A percentile compares a stretch with the other conserved stretches of the same genome.
These are phyloP conservation scores for Alternaria atra DNA, from an alignment of 2,329 filamentous ascomycete species.

Conservation along the genomic window DNA sequence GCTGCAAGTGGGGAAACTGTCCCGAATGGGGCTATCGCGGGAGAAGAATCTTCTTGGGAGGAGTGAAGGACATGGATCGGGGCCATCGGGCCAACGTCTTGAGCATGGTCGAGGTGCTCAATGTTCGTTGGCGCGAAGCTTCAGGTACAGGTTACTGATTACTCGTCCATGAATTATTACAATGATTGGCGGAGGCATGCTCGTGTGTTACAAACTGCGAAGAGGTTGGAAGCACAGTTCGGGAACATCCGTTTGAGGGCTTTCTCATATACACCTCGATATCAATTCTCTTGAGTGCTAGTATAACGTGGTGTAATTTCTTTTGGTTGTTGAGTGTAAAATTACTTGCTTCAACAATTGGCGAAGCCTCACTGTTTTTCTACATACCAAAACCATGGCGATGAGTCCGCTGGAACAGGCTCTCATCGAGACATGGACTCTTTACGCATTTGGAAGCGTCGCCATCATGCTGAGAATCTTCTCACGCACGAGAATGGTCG, in stretches of 20 bases:
- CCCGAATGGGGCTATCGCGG: neutral
- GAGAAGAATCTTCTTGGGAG: neutral
- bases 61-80: neutral
- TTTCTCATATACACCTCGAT: neutral
- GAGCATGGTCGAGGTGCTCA: neutral
- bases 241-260: neutral
- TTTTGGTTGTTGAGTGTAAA: neutral
- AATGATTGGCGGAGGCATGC: neutral
- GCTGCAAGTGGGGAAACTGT: neutral
- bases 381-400: conserved; percentile 10
- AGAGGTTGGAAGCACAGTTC: neutral
- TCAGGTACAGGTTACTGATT: neutral
- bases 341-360: neutral
- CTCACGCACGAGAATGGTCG: conserved; percentile 47
- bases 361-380: neutral
- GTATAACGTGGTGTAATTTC: neutral
- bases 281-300: neutral
- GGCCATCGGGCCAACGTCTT: neutral
- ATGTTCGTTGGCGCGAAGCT: too few relatives aligned
- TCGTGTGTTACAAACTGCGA: neutral
- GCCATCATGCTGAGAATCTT: conserved; percentile 47
- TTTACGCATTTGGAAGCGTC: conserved; percentile 46
- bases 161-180: neutral
- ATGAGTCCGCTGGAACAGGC: conserved; percentile 12
- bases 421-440: conserved; percentile 48